These are phyloP conservation scores for Sanghuangporus sanghuang DNA, from an alignment of 1,284 basidiomycete species.

Conservation along the genomic window DNA sequence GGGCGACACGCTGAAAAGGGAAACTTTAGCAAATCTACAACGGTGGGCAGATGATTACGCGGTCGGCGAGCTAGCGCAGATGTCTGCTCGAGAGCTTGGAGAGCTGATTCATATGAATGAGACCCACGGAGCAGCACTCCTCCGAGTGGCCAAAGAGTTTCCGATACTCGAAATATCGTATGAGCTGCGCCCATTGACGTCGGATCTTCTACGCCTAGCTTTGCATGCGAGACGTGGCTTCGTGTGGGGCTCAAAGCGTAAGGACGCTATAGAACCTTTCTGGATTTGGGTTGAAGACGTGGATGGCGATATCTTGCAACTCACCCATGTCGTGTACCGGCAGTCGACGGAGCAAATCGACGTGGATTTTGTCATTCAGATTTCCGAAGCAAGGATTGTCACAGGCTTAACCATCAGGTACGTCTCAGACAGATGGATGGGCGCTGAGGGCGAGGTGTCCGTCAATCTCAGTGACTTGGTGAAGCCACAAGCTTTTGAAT, in stretches of 20 bases:
- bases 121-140: constrained; percentile 75
- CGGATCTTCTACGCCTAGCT: constrained; percentile 79
- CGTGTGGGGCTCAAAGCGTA: constrained; percentile 79
- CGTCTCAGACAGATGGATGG: constrained; percentile 92
- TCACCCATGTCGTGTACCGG: constrained; percentile 68
- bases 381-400: constrained; percentile 52
- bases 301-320: constrained; percentile 82
- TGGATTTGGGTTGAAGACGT: constrained; percentile 96
- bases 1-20: constrained; percentile 56
- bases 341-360: constrained; percentile 55
- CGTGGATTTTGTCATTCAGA: constrained; percentile 79
- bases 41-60: constrained; percentile 84
- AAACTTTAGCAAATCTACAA: constrained; percentile 77
- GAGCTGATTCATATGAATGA: constrained; percentile 86
- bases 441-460: constrained; percentile 73
- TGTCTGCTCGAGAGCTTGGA: constrained; percentile 75
- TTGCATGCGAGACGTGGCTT: constrained; percentile 69
- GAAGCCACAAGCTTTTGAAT: constrained; percentile 69
- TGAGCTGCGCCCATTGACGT: constrained; percentile 75
- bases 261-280: constrained; percentile 82
- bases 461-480: constrained; percentile 66
- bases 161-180: constrained; percentile 71
- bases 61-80: constrained; percentile 71
- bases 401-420: constrained; percentile 68
- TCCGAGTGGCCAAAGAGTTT: constrained; percentile 81